Base-by-base conservation (phyloP, 352 stramenopile species). In the Phytopythium ostracodes region DNA sequence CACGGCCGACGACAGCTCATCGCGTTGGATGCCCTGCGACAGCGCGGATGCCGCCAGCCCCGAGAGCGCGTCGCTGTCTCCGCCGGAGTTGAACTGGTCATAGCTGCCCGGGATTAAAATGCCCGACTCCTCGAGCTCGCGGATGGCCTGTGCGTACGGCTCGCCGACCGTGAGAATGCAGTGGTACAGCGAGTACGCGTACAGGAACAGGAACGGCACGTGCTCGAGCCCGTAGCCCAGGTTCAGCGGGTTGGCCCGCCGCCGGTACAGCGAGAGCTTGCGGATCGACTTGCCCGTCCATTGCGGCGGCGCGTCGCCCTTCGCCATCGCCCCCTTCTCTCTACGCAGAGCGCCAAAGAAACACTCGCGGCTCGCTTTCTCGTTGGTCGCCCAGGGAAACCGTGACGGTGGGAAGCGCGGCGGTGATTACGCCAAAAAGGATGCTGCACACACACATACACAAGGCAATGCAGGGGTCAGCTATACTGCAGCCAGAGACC, bases 271-370 rank as follows among this genome's bases (percentile, higher is more conserved):
- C 61, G 77, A 85, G 20, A 92, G 67, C 70, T 86, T 72, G 58
- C 70, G 79, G 58, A 92, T 89, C 46, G 77, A 87, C 60, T 84
- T 79, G 54, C 82, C 82, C 36, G 82, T 92, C 81, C 81, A 90
- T 65, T 79, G 79, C 60, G 74, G 67, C 43, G 59, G 71, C 33
- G 59, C 65, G 24, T 73, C 62, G 22, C 64, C 44, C 50, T 80
- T 82, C 56, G 61, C 73, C 73, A 84, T 81, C 6, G 33, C 33
- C 25, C 7, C 49, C 25, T 24, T 5, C 1, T 31, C 7, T 40
- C 38, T 20, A 22, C 14, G 5, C 38, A 38, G 14, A 38, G 33
- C 33, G 33, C 1, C 7, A 38, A 38, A 10, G 33, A 10, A 11
- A 33, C 29, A 33, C 18, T 51, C 44, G 17, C 36, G 36, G 36